Percentiles rank a stretch among this genome's conserved stretches.
Conservation (phyloP, 257 asterid genomes). For the Forsythia suspensa region DNA sequence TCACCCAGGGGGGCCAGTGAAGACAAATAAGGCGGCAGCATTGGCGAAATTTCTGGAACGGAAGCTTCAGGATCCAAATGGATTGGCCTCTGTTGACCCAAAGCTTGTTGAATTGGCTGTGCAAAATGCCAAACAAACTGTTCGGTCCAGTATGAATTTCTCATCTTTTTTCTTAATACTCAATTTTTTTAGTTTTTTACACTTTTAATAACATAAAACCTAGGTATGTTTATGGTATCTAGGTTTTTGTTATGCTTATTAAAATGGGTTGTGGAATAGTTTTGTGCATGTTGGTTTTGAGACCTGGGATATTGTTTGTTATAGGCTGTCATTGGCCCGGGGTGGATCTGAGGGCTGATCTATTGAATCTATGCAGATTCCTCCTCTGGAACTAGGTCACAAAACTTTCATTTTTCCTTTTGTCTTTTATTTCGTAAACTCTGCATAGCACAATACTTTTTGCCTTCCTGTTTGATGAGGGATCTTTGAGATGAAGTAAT, state of each 20-base stretch:
- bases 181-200: background rate
- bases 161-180: background rate
- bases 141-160: constrained; percentile 53
- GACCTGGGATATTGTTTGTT: background rate
- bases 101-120: constrained; percentile 80
- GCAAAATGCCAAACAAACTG: constrained; percentile 73
- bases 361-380: background rate
- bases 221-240: background rate
- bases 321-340: background rate
- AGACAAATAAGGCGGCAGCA: constrained; percentile 97
- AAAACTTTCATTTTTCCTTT: background rate
- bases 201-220: background rate
- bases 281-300: background rate
- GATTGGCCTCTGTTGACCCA: constrained; percentile 78
- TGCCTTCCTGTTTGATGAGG: background rate
- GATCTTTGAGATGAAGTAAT: background rate
- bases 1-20: constrained; percentile 94
- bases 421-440: background rate
- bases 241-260: background rate
- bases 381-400: background rate
- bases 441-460: background rate
- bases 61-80: constrained; percentile 81
- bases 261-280: background rate
- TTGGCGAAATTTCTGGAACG: constrained; percentile 88
- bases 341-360: background rate